Base-by-base conservation (phyloP, 2,329 filamentous ascomycete genomes). In the Penicillium sp. region DNA sequence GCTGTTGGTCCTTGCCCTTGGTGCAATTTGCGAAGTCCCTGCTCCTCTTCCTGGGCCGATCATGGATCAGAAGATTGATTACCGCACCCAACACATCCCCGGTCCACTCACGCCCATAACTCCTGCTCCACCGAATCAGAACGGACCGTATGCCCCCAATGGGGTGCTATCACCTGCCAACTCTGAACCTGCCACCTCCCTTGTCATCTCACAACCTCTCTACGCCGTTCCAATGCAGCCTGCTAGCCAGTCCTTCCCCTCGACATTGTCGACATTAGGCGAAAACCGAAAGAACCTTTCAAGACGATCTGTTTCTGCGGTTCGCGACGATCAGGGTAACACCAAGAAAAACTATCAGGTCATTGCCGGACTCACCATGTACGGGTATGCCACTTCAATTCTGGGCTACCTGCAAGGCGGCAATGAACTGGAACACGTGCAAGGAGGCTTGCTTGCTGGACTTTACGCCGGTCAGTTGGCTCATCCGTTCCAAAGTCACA, bases 301-400 rank as follows among this genome's bases (percentile, higher is more conserved):
- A 21, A 53, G 53, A 18, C 56, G 43, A 13, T 45, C 49, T 48
- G 50, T 41, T 29, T 57, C 60, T 39, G 27, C 55, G 9, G 58
- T 53, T 4, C 55, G 24, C 1, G 65, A 69, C 14, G 42, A 48
- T 6, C 59, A 48, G 14, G 70, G 59, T 3, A 45, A 63, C 13
- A 57, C 72, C 49, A 80, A 83, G 62, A 96, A 83, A 62, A 96
- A 96, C 67, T 81, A 94, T 47, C 92, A 97, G 65, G 82, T 89
- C 6, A 89, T 97, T 56, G 93, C 94, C 0, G 94, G 94, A 0
- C 77, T 97, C 54, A 88, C 92, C 29, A 97, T 97, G 69, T 97
- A 92, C 70, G 89, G 89, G 1, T 87, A 89, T 57, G 93, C 92
- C 2, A 88, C 88, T 1, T 88, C 94, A 57, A 96, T 97, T 36